Conservation (phyloP, 2,329 filamentous ascomycete species). For the Cucurbitaria berberidis region DNA sequence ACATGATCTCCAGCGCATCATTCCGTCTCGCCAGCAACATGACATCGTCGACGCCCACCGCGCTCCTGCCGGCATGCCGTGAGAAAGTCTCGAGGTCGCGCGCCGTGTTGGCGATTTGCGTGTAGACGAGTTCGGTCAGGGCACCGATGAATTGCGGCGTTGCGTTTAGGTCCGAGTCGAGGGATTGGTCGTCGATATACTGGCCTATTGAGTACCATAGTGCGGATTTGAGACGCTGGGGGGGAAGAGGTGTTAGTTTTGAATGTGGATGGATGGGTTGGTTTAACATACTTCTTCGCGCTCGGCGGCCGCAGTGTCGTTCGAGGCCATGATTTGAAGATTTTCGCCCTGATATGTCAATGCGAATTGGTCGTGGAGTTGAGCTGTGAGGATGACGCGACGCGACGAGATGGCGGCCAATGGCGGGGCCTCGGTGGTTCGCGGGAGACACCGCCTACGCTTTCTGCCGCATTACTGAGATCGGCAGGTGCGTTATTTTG, state of each 20-base stretch:
- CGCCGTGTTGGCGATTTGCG: conserved; percentile 68
- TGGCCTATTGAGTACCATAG: conserved; percentile 52
- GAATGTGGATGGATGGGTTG: background rate
- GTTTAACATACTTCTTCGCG: conserved; percentile 35
- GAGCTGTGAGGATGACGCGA: conserved; percentile 21
- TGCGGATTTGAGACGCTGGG: conserved; percentile 56
- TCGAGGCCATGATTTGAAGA: conserved; percentile 30
- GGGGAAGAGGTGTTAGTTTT: background rate
- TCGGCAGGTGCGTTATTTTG: conserved; percentile 15
- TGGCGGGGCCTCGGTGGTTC: conserved; percentile 23
- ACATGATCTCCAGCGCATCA: conserved; percentile 77
- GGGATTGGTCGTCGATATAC: conserved; percentile 84
- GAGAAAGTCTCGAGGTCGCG: conserved; percentile 65
- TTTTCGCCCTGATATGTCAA: background rate
- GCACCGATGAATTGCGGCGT: conserved; percentile 87
- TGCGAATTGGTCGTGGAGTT: background rate
- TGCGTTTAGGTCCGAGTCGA: conserved; percentile 77
- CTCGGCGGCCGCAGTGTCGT: conserved; percentile 29
- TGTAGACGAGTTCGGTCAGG: conserved; percentile 81
- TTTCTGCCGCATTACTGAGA: conserved; percentile 10
- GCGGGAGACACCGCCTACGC: conserved; percentile 13
- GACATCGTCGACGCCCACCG: conserved; percentile 84
- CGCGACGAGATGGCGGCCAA: conserved; percentile 17
- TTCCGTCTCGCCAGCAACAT: conserved; percentile 86
- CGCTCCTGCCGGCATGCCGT: conserved; percentile 80